Base-by-base conservation (phyloP, 2,329 filamentous ascomycete genomes). In the Pseudocercospora fuligena region DNA sequence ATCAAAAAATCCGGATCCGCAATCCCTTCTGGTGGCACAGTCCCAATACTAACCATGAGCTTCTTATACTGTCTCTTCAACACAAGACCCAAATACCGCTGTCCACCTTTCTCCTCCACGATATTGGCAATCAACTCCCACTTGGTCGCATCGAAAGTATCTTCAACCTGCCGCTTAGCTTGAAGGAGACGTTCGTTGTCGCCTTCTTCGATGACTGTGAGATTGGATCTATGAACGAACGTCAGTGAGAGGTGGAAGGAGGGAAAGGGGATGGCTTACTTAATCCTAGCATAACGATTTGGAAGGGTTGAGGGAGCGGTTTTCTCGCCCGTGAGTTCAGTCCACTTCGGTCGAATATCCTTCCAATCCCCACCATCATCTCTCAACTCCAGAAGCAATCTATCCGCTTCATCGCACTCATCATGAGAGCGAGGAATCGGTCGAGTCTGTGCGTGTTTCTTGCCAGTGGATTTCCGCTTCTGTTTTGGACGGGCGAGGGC, bases 1-100 rank as follows among this genome's bases (percentile, higher is more conserved):
- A 69, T 63, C 27, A 71, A 65, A 51, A 74, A 75, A 60, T 76
- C 74, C 31, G 40, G 31, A 61, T 73, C 73, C 31, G 61, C 53
- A n/a, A 76, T 66, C 1, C 72, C 73, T 9, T 63, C 53, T 23
- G 73, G 73, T 43, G 73, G 70, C 36, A 49, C 58, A 8, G 61
- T 58, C 2, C 70, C 73, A 5, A 51, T 56, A 58, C 71, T 74
- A 66, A 76, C 73, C 70, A 74, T 76, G 43, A 81, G 60, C 69
- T 81, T 78, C 74, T 80, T 81, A 69, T 78, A 80, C 69, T 79
- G 78, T 67, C 80, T 78, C 73, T 78, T 75, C 25, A 82, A 65
- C 7, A 75, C 73, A 19, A 74, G 67, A 8, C 70, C 63, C 40
- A 79, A 71, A 62, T 81, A 82, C 27, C 72, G 73, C 14, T 69